Evolutionary conservation across 75 land plant genomes (phyloP), one percentile per base, ranked within the genome.

Genomic region (Pinus taeda): DNA sequence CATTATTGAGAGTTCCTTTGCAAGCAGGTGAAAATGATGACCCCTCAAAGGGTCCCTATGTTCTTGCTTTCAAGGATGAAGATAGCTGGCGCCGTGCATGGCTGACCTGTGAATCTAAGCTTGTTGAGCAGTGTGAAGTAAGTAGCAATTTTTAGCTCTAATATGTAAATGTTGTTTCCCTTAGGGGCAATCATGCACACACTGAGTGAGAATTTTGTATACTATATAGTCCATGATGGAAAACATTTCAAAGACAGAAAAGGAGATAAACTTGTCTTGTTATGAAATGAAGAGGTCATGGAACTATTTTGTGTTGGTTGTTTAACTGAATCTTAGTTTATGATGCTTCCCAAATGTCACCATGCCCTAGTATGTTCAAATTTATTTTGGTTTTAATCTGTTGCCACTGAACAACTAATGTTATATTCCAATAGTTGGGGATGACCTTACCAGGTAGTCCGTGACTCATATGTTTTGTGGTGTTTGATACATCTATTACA

Each of bases 31-130:
- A 78, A 15, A 55, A 75, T 3, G 92, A 90, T 62, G 84, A 87
- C 15, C 88, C 94, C 36, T 85, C 91, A n/a, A 60, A 66, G 15
- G 93, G 93, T 15, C 82, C 89, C 20, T 90, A 76, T 74, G 82
- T 92, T 60, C 97, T 94, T 79, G 93, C 91, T 22, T 94, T 94
- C 85, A 77, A 79, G 37, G 82, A 84, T 81, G 84, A 81, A 14
- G 74, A 67, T 15, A 64, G 83, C 33, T 94, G 88, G 88, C 60
- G 74, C 12, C 74, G 74, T 33, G 95, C 95, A 5, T 83, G 77
- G 81, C 65, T 13, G 11, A 63, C 77, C 49, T 84, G 90, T 74
- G 80, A 81, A 57, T 78, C 86, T 30, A 86, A 84, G 45, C 59
- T 90, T 62, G 56, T 74, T 59, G 77, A 77, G 13, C 95, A 92